Conservation (phyloP, 2,329 filamentous ascomycete species). For the Aspergillus floridensis region DNA sequence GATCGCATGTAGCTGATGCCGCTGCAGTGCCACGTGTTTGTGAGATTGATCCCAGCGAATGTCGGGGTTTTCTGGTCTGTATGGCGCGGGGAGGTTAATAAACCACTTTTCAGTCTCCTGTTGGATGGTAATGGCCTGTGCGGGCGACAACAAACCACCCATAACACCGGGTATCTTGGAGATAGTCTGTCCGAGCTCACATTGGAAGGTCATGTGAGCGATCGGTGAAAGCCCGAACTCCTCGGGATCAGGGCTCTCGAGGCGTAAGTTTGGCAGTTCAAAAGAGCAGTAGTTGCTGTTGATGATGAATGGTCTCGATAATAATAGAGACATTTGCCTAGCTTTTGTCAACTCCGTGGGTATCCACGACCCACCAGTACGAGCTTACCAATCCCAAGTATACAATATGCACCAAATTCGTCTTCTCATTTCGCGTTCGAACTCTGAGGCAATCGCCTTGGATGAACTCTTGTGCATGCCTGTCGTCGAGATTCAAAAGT, state of each 20-base stretch:
- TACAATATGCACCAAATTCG: conserved; percentile 49
- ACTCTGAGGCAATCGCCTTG: conserved; percentile 41
- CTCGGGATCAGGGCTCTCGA: conserved; percentile 30
- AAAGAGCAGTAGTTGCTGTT: conserved; percentile 42
- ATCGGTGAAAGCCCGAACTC: conserved; percentile 45
- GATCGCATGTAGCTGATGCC: conserved; percentile 47
- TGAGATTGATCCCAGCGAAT: conserved; percentile 41
- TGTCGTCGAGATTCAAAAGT: neutral
- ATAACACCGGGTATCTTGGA: conserved; percentile 19
- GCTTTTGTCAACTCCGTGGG: neutral
- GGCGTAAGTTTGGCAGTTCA: conserved; percentile 41
- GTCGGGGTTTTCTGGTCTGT: conserved; percentile 43
- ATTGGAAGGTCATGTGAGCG: conserved; percentile 44
- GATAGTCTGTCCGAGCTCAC: conserved; percentile 35
- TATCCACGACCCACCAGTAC: conserved; percentile 8
- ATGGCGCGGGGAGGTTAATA: conserved; percentile 43
- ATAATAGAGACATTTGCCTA: conserved; percentile 45
- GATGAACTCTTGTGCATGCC: conserved; percentile 40
- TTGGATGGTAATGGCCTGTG: conserved; percentile 29
- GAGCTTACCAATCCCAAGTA: conserved; percentile 48
- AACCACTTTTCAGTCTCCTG: conserved; percentile 45
- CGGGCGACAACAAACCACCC: conserved; percentile 10
- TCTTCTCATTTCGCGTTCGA: conserved; percentile 49
- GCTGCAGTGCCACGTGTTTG: conserved; percentile 48
- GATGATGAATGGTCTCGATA: conserved; percentile 47